Base-by-base conservation (phyloP, 2,329 filamentous ascomycete genomes). In the Ophiostoma quercus region DNA sequence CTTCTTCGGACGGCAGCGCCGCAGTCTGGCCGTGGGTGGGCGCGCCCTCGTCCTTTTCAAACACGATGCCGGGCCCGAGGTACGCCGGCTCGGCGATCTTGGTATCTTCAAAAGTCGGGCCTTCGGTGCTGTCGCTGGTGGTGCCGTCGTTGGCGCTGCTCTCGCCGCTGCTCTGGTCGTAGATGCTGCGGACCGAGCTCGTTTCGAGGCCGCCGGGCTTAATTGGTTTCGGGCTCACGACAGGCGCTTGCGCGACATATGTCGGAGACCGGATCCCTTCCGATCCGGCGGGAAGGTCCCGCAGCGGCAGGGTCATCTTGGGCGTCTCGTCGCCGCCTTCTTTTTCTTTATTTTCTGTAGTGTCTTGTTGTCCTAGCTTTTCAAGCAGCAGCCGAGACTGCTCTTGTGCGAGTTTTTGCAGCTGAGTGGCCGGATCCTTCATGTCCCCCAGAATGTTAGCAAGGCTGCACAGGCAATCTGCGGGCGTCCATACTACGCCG, bases 361-460 rank as follows among this genome's bases (percentile, higher is more conserved):
- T 60, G 63, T 68, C 67, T 47, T 72, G 69, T 66, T 76, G 78
- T 63, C 81, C 81, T 34, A 89, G 80, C 76, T 80, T 85, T 75
- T 82, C 80, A 70, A 87, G 80, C 74, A 92, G 79, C 69, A 85
- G 82, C 74, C 88, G 85, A 69, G 85, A 87, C 79, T 92, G 89
- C 75, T 87, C 84, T 76, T 84, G 83, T 71, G 86, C 88, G 73
- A 93, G 83, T 79, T 90, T 88, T 77, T 90, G 87, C 75, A 94
- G 85, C 79, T 89, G 88, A 72, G 81, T 84, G 75, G 84, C 80
- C 71, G 91, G 91, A 79, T 94, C 89, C 90, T 92, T 84, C 8
- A 7, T 75, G 75, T 77, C 74, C 72, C 76, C 78, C 72, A 83
- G 77, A 76, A 82, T 74, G 83, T 87, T 85, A 87, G 84, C 80